Percentiles rank a stretch among this genome's conserved stretches.
These are phyloP conservation scores for Leishmania guyanensis DNA, from an alignment of 208 protist genomes.

Conservation along the genomic window DNA sequence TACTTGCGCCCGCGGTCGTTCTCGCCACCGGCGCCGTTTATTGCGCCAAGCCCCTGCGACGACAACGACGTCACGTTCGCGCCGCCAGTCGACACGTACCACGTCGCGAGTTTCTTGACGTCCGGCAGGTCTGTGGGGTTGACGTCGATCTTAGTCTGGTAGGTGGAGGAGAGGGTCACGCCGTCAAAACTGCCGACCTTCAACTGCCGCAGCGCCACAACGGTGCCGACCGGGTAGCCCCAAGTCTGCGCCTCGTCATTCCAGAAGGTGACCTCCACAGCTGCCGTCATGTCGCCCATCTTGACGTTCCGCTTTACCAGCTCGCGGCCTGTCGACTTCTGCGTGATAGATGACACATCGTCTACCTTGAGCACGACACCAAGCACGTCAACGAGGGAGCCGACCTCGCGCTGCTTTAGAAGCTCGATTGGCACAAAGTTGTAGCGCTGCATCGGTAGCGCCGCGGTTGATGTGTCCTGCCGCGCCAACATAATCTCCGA, in stretches of 20 bases:
- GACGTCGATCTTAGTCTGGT: constrained; percentile 82
- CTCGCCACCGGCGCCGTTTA: constrained; percentile 45
- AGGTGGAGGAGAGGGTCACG: constrained; percentile 82
- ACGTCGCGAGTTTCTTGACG: constrained; percentile 83
- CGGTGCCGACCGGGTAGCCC: constrained; percentile 58
- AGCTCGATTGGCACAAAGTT: constrained; percentile 90
- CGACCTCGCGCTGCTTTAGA: constrained; percentile 88
- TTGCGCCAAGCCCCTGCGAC: constrained; percentile 41
- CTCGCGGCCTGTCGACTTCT: constrained; percentile 82
- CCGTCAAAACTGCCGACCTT: constrained; percentile 88
- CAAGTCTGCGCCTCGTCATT: constrained; percentile 85
- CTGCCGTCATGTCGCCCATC: constrained; percentile 76
- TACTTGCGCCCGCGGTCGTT: constrained; percentile 83
- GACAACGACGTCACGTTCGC: constrained; percentile 81
- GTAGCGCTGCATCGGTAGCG: constrained; percentile 81
- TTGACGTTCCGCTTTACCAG: constrained; percentile 84
- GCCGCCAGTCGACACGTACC: constrained; percentile 86
- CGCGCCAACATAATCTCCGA: constrained; percentile 78
- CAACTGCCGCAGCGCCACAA: constrained; percentile 83
- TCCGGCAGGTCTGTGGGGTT: constrained; percentile 79
- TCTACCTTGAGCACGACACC: constrained; percentile 79
- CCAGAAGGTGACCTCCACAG: constrained; percentile 90
- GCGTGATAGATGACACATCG: constrained; percentile 70
- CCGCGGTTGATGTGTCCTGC: constrained; percentile 46
- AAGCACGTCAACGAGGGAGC: constrained; percentile 84